Evolutionary conservation across 495 filamentous ascomycete species (phyloP), one percentile per base, ranked within the genome.

Genomic region (Lophiotrema nucula): DNA sequence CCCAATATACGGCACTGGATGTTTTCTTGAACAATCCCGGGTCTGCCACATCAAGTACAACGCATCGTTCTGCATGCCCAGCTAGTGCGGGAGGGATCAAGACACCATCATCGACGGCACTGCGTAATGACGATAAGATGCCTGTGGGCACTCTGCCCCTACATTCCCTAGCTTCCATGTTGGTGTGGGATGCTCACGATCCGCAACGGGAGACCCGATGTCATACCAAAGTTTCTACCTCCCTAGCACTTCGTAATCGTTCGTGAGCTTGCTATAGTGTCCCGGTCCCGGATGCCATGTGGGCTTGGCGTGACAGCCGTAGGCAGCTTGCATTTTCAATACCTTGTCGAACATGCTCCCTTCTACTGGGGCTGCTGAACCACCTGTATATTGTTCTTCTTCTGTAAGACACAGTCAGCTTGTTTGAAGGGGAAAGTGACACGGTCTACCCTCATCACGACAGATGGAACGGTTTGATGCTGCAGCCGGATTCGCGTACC

Each of bases 331-430:
- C 61, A 49, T 45, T 15, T 18, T 19, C 49, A 24, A 12, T 33
- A 56, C 39, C 22, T 45, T 58, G n/a, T n/a, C n/a, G n/a, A n/a
- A n/a, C n/a, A n/a, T 22, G 33, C 73, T 51, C 51, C 58, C 25
- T 70, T 76, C 76, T 77, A 88, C 72, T 93, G 58, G 16, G 51
- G 46, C 38, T 62, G 89, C 69, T 87, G 84, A 50, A 98, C 92
- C 57, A 98, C 89, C 72, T 97, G 92, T 53, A 98, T 83, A 68
- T 97, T 96, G 76, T 98, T 96, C 85, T 97, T 97, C 72, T 96
- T 96, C 93, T 97, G 69, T 21, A 13, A 8, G 15, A 35, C 15
- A 35, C n/a, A n/a, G n/a, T n/a, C n/a, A n/a, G n/a, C n/a, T n/a
- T n/a, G n/a, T n/a, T n/a, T n/a, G n/a, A n/a, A n/a, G n/a, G n/a